A percentile compares a stretch with the other conserved stretches of the same genome.
These are phyloP conservation scores for Ottelia alismoides DNA, from an alignment of 106 monocot species.

Conservation along the genomic window DNA sequence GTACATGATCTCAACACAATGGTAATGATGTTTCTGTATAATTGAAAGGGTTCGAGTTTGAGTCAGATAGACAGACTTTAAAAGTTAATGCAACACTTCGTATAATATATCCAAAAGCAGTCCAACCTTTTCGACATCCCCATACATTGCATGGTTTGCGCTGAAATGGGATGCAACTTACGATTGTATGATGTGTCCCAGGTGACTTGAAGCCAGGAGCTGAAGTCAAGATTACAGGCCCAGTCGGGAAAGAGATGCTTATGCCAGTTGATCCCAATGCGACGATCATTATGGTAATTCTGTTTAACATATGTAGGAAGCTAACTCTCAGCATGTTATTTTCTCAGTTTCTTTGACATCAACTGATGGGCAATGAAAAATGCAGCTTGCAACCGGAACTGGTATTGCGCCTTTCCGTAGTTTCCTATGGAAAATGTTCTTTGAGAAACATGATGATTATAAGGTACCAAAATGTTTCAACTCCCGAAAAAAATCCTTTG, in stretches of 20 bases:
- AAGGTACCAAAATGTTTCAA: slow-evolving; percentile 40
- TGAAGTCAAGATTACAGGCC: slow-evolving; percentile 84
- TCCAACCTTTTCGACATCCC: too few species aligned
- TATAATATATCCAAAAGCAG: too few species aligned
- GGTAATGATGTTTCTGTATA: too few species aligned
- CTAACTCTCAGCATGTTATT: too few species aligned
- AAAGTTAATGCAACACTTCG: too few species aligned
- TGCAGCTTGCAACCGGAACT: slow-evolving; percentile 95
- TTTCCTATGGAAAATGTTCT: slow-evolving; percentile 99
- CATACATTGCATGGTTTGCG: too few species aligned
- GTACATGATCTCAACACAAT: too few species aligned
- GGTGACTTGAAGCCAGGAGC: slow-evolving; percentile 92
- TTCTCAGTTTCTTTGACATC: too few species aligned
- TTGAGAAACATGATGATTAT: slow-evolving; percentile 93
- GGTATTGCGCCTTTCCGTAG: slow-evolving; percentile 90
- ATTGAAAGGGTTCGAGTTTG: too few species aligned
- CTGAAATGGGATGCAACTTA: too few species aligned
- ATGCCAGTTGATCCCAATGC: slow-evolving; percentile 98
- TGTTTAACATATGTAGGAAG: neutral
- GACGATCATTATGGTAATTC: slow-evolving; percentile 76
- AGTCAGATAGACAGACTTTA: too few species aligned
- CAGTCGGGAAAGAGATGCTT: slow-evolving; percentile 98
- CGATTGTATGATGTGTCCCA: slow-evolving; percentile 9
- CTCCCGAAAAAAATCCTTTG: too few species aligned
- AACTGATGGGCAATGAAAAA: neutral